Evolutionary conservation across 345 rosid species (phyloP), one percentile per base, ranked within the genome.

Genomic region (Moringa oleifera): DNA sequence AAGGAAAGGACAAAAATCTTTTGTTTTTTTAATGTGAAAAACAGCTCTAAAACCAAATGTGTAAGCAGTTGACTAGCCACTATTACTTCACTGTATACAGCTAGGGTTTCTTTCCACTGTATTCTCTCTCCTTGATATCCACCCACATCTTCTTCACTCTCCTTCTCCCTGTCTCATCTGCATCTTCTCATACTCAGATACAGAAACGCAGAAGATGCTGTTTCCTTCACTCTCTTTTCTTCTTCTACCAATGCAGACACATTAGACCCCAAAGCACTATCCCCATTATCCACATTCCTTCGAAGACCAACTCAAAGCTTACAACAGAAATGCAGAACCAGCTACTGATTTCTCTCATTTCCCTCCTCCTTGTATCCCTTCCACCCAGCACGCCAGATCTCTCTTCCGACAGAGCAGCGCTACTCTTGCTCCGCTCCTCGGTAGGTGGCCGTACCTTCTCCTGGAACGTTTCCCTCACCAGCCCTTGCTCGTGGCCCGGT

Each of bases 401-500:
- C 56, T 46, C 87, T 60, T 77, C 88, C 79, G 99, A 95, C 77
- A 74, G 83, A 23, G 74, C 84, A 5, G 96, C 97, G 8, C 92
- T 95, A 13, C 77, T 95, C 57, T 57, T 80, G 1, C 90, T 95
- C 24, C 90, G 99, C 15, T 77, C 93, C 60, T 64, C 95, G 46
- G 85, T 95, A 45, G 81, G 83, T 11, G 99, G 99, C 51, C 85
- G 99, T 10, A 87, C 97, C 25, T 75, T 81, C 47, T 78, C 85
- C 57, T 95, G 99, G 99, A 68, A 84, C 52, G 63, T 51, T 8
- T 70, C 82, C 6, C 80, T 63, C 18, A 22, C 61, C 51, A 72
- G 67, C n/a, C 96, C 96, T 7, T 95, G 99, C 71, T 64, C 66
- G 33, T 95, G 97, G 97, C 71, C 86, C 17, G 99, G 99, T 23